These are phyloP conservation scores for Raphanus sativus DNA, from an alignment of 345 rosid genomes.

Conservation along the genomic window DNA sequence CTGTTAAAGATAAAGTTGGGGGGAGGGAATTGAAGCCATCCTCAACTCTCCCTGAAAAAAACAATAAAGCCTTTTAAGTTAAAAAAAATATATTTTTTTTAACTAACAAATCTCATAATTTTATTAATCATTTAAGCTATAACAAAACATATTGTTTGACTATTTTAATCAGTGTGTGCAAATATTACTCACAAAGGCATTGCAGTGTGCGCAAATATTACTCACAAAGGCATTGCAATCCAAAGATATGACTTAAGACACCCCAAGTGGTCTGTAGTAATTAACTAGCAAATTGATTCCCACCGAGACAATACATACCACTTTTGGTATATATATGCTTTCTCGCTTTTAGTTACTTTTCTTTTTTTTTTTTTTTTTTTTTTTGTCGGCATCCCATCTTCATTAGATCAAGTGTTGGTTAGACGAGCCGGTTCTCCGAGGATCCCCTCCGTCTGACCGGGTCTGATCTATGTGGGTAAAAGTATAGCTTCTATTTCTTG, in stretches of 20 bases:
- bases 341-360: background rate
- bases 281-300: background rate
- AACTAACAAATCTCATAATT: background rate
- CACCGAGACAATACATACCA: background rate
- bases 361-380: too few species aligned
- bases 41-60: background rate
- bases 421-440: too few species aligned
- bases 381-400: too few species aligned
- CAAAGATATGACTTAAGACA: background rate
- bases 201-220: background rate
- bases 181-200: background rate
- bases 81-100: background rate
- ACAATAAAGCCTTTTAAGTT: background rate
- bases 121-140: background rate
- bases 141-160: background rate
- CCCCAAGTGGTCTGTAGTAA: background rate
- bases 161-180: background rate
- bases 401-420: too few species aligned
- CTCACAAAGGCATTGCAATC: background rate
- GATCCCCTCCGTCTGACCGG: too few species aligned
- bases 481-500: too few species aligned
- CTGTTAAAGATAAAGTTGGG: background rate
- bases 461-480: too few species aligned
- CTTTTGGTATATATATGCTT: constrained; percentile 12
- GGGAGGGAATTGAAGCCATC: background rate